phyloP scores from a whole-genome alignment of 2,329 filamentous ascomycete species.

The Sarocladium brachiariae region DNA sequence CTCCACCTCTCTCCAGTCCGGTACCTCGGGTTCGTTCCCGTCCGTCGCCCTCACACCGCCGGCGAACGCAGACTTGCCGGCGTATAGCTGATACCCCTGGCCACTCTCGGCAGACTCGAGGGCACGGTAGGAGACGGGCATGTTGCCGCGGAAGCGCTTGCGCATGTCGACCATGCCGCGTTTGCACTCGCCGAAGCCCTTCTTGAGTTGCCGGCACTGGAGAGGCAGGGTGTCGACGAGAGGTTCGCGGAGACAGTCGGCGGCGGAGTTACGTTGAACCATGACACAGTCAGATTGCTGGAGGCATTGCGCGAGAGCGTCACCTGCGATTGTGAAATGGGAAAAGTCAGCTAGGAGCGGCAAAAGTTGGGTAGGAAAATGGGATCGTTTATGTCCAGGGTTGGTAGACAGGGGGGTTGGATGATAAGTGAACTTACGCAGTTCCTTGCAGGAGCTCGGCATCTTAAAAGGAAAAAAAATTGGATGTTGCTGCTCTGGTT shows the following conservation, averaged over 20 bases:
- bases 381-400: conserved; percentile 10
- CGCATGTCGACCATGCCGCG: conserved; percentile 97
- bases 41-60: conserved; percentile 58
- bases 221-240: conserved; percentile 75
- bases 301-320: conserved; percentile 87
- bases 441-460: conserved; percentile 95
- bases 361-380: neutral
- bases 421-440: conserved; percentile 62
- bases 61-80: conserved; percentile 64
- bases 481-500: neutral
- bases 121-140: conserved; percentile 63
- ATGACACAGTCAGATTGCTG: conserved; percentile 96
- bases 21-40: conserved; percentile 56
- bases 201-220: conserved; percentile 87
- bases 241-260: conserved; percentile 81
- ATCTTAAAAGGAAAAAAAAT: conserved; percentile 42
- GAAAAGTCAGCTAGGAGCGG: neutral
- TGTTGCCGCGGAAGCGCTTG: conserved; percentile 93
- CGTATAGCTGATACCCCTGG: conserved; percentile 67
- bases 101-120: conserved; percentile 51
- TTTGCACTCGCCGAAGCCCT: conserved; percentile 90
- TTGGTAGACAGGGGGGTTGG: conserved; percentile 9
- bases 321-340: conserved; percentile 50
- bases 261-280: conserved; percentile 76
- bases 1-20: conserved; percentile 59